phyloP scores from a whole-genome alignment of 2,329 filamentous ascomycete genomes.

The Drechslerella dactyloides region DNA sequence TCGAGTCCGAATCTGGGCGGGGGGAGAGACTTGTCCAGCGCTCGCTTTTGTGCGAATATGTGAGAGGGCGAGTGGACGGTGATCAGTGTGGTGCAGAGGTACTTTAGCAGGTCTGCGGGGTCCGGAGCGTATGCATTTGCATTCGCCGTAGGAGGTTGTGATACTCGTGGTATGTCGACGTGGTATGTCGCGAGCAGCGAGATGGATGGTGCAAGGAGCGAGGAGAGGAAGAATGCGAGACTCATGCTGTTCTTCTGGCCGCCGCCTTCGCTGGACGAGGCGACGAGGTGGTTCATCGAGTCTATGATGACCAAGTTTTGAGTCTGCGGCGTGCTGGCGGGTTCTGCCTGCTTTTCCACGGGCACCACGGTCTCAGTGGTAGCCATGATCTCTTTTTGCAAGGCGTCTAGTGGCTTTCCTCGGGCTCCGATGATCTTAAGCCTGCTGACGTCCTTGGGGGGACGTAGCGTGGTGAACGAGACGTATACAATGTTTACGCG shows the following conservation, averaged over 20 bases:
- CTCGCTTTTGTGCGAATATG: conserved; percentile 74
- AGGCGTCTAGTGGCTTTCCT: conserved; percentile 65
- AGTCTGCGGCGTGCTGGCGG: conserved; percentile 14
- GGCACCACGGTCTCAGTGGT: conserved; percentile 55
- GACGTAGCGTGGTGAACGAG: conserved; percentile 75
- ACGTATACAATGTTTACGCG: conserved; percentile 71
- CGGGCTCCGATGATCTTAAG: conserved; percentile 71
- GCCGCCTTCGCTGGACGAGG: conserved; percentile 36
- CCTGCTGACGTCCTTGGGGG: conserved; percentile 69
- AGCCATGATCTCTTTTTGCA: conserved; percentile 68
- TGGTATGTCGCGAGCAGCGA: conserved; percentile 84
- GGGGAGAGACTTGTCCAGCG: conserved; percentile 74
- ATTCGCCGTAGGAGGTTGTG: conserved; percentile 56
- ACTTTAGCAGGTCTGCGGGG: conserved; percentile 74
- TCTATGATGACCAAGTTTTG: conserved; percentile 42
- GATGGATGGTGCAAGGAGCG: conserved; percentile 69
- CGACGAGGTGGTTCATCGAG: conserved; percentile 34
- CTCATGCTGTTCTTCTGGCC: conserved; percentile 19
- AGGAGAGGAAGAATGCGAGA: conserved; percentile 70
- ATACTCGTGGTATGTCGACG: conserved; percentile 71
- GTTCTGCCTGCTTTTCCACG: conserved; percentile 14
- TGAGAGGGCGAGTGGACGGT: conserved; percentile 75
- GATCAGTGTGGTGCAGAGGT: conserved; percentile 87
- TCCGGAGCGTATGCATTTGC: conserved; percentile 64
- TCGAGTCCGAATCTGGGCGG: conserved; percentile 79